Percentiles rank a stretch among this genome's conserved stretches.
These are phyloP conservation scores for Plasmodium fragile DNA, from an alignment of 169 alveolate genomes.

Conservation along the genomic window DNA sequence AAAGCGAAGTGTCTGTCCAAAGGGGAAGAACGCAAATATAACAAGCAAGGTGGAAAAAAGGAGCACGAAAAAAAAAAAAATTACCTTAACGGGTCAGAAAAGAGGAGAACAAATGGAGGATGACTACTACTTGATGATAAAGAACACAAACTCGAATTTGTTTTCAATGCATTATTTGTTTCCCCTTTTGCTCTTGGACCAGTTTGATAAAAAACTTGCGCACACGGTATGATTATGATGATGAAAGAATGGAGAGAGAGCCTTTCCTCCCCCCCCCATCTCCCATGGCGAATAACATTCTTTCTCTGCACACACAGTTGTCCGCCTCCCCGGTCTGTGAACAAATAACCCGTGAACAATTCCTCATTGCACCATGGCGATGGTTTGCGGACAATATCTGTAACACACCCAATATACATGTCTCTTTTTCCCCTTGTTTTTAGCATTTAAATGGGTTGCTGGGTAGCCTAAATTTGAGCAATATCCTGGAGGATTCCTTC, in stretches of 20 bases:
- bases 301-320: not conserved
- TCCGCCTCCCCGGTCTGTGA: not conserved
- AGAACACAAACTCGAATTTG: slow-evolving; percentile 58
- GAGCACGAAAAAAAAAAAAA: not conserved
- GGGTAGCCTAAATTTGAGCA: slow-evolving; percentile 21
- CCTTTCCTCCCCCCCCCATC: not conserved
- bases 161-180: slow-evolving; percentile 66
- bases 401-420: not conserved
- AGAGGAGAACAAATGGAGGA: not conserved
- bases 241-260: not conserved
- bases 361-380: not conserved
- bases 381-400: not conserved
- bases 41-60: not conserved
- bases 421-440: not conserved
- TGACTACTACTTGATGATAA: slow-evolving; percentile 59
- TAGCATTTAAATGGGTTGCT: slow-evolving; percentile 48
- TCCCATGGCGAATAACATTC: not conserved
- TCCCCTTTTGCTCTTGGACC: slow-evolving; percentile 58
- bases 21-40: not conserved
- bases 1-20: not conserved
- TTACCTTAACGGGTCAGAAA: slow-evolving; percentile 6
- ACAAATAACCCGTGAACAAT: not conserved
- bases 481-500: slow-evolving; percentile 11
- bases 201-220: slow-evolving; percentile 1
- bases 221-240: slow-evolving; percentile 10